Evolutionary conservation across 2,329 filamentous ascomycete species (phyloP), one percentile per base, ranked within the genome.

Genomic region (Huntiella abstrusa): DNA sequence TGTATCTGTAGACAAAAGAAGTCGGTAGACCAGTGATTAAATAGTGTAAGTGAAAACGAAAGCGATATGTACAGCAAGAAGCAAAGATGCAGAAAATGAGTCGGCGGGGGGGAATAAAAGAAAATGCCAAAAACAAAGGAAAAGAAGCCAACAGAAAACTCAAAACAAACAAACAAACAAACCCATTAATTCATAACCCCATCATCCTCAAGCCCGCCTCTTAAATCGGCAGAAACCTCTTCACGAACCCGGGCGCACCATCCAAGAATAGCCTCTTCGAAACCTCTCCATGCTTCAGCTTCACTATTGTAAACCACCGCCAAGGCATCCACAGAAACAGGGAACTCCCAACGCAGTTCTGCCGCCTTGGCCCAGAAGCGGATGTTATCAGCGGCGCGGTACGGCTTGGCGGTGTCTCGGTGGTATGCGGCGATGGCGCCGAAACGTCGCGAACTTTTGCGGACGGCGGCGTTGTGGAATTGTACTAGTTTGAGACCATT

Each of bases 361-460:
- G 87, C 86, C 1, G 88, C 91, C 65, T 98, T 98, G 62, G 83
- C 74, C 88, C 91, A 98, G 67, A 82, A 98, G 36, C 86, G 76
- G 51, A 98, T 69, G 59, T 98, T 98, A 55, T 98, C 91, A 3
- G 87, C 85, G 52, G 80, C 80, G 42, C 91, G 80, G 60, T 98
- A 98, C 0, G 91, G 91, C 63, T 96, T 96, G 50, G 77, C 79
- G 7, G 91, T 88, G 60, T 98, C 86, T n/a, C 77, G 79, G 60
- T 96, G 91, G 60, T 81, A 95, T 7, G 73, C 73, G 48, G 84
- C 85, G 57, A 98, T 95, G 52, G 83, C 75, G 45, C 87, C 86
- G 58, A 96, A 96, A 5, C 82, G 83, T 28, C 84, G 73, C 57
- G 80, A 78, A 16, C 87, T 95, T 58, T 83, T 83, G 56, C 77